These are phyloP conservation scores for Flaveria floridana DNA, from an alignment of 140 eudicot genomes.

Conservation along the genomic window DNA sequence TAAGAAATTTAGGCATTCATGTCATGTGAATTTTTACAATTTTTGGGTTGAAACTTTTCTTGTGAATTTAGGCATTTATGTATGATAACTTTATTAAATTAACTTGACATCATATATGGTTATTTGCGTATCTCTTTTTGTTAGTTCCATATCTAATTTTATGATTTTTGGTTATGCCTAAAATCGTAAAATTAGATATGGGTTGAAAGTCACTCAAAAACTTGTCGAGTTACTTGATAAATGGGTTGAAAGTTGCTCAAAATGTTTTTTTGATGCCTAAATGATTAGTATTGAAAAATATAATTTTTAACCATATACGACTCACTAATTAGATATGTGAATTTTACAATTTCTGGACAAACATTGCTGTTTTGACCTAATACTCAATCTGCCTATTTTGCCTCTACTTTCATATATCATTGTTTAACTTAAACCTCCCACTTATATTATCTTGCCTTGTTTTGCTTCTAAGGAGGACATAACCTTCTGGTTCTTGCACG, in stretches of 20 bases:
- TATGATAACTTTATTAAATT: too few relatives aligned
- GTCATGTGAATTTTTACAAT: neutral
- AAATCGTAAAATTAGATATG: too few relatives aligned
- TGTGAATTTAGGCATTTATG: too few relatives aligned
- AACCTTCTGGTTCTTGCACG: conserved; percentile 88
- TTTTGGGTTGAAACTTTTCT: too few relatives aligned
- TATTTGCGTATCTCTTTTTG: neutral
- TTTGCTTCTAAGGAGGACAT: conserved; percentile 75
- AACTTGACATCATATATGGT: too few relatives aligned
- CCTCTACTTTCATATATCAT: neutral
- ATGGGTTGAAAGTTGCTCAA: neutral
- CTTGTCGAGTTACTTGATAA: neutral
- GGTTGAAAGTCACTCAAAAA: neutral
- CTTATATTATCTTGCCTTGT: conserved; percentile 9
- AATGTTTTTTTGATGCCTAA: neutral
- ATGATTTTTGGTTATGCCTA: too few relatives aligned
- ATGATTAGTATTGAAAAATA: neutral
- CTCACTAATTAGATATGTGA: neutral
- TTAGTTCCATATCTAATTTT: neutral
- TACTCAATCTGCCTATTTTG: neutral
- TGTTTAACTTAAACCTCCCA: neutral
- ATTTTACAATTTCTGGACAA: neutral
- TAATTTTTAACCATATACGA: neutral
- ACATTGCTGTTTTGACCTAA: neutral
- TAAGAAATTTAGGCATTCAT: conserved; percentile 9